Conservation (phyloP, 352 stramenopile species). For the Paralagenidium karlingii region DNA sequence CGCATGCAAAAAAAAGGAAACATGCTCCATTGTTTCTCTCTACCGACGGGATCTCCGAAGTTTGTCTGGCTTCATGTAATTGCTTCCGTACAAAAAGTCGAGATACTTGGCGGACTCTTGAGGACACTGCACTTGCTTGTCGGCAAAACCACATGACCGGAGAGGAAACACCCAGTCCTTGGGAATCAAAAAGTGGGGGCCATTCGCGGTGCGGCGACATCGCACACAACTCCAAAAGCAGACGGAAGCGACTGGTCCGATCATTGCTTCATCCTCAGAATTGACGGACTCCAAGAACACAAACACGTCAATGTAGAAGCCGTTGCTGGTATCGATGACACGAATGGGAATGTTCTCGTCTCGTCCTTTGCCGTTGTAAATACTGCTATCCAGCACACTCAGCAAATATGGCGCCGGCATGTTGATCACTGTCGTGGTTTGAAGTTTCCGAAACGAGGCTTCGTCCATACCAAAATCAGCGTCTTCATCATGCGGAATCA, state of each 20-base stretch:
- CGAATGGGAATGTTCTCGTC: constrained; percentile 41
- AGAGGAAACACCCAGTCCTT: constrained; percentile 41
- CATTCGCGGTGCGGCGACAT: too few relatives aligned
- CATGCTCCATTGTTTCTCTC: too few relatives aligned
- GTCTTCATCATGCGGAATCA: constrained; percentile 40
- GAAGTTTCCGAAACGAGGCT: constrained; percentile 22
- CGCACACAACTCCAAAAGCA: too few relatives aligned
- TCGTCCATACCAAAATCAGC: constrained; percentile 38
- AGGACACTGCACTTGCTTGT: constrained; percentile 32
- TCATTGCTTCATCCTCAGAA: too few relatives aligned
- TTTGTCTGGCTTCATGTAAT: constrained; percentile 25
- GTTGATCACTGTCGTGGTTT: too few relatives aligned
- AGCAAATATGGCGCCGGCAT: constrained; percentile 26
- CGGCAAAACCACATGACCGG: constrained; percentile 18
- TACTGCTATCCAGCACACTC: constrained; percentile 28
- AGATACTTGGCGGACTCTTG: constrained; percentile 26
- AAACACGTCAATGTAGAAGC: constrained; percentile 58
- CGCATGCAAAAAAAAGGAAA: too few relatives aligned
- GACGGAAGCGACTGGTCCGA: too few relatives aligned
- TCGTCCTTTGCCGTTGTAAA: constrained; percentile 15
- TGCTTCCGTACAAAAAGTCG: constrained; percentile 36
- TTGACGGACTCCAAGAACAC: constrained; percentile 37
- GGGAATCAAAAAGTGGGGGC: constrained; percentile 25
- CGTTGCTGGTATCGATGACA: constrained; percentile 35
- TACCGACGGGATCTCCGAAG: too few relatives aligned